phyloP scores from a whole-genome alignment of 352 stramenopile species.

The Globisporangium polare region DNA sequence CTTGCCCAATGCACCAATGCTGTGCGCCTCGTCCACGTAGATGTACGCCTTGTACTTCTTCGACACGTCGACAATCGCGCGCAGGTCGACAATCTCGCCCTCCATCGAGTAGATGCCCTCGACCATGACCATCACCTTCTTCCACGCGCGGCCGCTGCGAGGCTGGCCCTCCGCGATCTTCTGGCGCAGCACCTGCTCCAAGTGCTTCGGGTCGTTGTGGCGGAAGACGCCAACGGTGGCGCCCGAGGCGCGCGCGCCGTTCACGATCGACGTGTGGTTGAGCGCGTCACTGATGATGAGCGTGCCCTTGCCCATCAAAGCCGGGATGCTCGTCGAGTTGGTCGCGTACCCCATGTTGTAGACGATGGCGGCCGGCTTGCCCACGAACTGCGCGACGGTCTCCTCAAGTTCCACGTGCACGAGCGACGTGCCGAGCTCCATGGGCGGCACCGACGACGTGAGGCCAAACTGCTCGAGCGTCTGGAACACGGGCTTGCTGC shows the following conservation, averaged over 20 bases:
- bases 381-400: conserved; percentile 86
- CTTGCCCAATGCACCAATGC: conserved; percentile 90
- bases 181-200: conserved; percentile 78
- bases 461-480: conserved; percentile 62
- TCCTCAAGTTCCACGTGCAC: conserved; percentile 88
- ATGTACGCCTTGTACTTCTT: conserved; percentile 95
- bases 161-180: conserved; percentile 66
- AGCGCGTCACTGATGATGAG: conserved; percentile 95
- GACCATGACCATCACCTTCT: conserved; percentile 94
- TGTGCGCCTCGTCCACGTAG: conserved; percentile 95
- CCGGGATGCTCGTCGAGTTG: conserved; percentile 93
- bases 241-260: conserved; percentile 87
- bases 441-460: conserved; percentile 19
- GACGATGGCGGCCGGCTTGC: conserved; percentile 92
- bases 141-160: conserved; percentile 90
- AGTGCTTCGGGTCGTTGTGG: conserved; percentile 92
- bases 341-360: conserved; percentile 98
- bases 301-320: conserved; percentile 85
- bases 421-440: conserved; percentile 49
- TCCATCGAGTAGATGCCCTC: conserved; percentile 97
- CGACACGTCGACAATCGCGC: conserved; percentile 78
- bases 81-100: conserved; percentile 92
- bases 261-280: conserved; percentile 98
- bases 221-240: conserved; percentile 90
- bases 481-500: conserved; percentile 63